Evolutionary conservation across 1,284 basidiomycete species (phyloP), one percentile per base, ranked within the genome.

Genomic region (Coriolopsis trogii): DNA sequence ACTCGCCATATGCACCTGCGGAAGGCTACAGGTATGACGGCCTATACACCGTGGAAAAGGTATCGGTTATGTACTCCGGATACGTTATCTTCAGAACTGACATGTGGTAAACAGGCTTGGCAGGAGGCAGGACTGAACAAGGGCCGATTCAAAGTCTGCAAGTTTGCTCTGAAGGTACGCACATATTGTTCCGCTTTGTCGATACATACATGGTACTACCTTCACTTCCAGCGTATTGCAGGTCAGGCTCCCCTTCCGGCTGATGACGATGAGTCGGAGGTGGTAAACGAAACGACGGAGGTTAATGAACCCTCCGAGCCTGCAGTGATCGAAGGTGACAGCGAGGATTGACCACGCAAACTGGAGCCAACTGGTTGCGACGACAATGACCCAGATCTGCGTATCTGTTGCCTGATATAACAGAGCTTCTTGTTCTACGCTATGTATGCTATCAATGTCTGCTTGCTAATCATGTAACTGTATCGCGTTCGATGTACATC

Each of bases 11-110:
- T 60, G 88, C 86, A 9, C 90, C 89, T 10, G 74, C 70, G 23
- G 84, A 89, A 75, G 89, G 89, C 15, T 94, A 93, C 63, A 84
- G 91, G 9, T 95, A 95, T 64, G 87, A 92, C 60, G 92, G 92
- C 0, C 73, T 95, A 24, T 95, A 95, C 64, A 72, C 67, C 2
- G 87, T 91, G 6, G 86, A 87, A 67, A 84, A 84, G 74, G 87
- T 83, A 34, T 68, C 21, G 52, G 23, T 15, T 18, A 8, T 31
- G 10, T 21, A 21, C n/a, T 13, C 9, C 13, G 20, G 13, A 3
- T 18, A 13, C 25, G 43, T 10, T 13, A 10, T 24, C 30, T 36
- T 42, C n/a, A n/a, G n/a, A n/a, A 26, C 40, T 58, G 12, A 45
- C 46, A 20, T 31, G 33, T 15, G 20, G 37, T 18, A 41, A 6